Conservation (phyloP, 768 basidiomycete species). For the Mycena indigotica region DNA sequence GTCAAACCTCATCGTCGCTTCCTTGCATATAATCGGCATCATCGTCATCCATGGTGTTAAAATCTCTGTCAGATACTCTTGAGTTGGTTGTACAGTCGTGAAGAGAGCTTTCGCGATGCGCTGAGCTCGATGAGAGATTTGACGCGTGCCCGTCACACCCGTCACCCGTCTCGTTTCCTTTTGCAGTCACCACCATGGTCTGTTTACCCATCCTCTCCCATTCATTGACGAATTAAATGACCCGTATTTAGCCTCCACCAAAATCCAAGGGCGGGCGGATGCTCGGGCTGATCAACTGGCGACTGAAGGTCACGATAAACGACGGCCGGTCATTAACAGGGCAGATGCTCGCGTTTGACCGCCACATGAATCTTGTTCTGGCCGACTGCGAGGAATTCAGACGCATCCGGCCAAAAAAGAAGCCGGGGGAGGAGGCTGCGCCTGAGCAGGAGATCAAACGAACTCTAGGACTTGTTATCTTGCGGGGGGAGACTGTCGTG, state of each 20-base stretch:
- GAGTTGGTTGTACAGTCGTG: too few species aligned
- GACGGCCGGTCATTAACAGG: conserved; percentile 95
- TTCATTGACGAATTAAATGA: not conserved
- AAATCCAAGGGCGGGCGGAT: conserved; percentile 99
- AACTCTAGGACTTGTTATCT: conserved; percentile 92
- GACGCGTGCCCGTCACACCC: too few species aligned
- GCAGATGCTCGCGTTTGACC: conserved; percentile 99
- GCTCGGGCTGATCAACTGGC: conserved; percentile 96
- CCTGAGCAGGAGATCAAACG: conserved; percentile 94
- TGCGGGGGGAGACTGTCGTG: conserved; percentile 95
- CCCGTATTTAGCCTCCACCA: conserved; percentile 82
- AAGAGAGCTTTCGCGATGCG: too few species aligned
- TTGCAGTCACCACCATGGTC: not conserved
- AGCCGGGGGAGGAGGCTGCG: conserved; percentile 75
- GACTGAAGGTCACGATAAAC: conserved; percentile 95
- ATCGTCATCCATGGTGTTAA: conserved; percentile 76
- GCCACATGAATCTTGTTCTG: conserved; percentile 98
- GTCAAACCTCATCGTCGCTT: conserved; percentile 75
- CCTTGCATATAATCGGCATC: conserved; percentile 95
- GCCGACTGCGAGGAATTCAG: conserved; percentile 99
- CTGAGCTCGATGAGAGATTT: too few species aligned
- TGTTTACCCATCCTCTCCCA: not conserved
- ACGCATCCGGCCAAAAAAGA: conserved; percentile 89
- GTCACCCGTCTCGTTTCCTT: too few species aligned
- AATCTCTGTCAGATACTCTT: too few species aligned